Conservation (phyloP, 805 yeast species). For the Kuraishia borneana region DNA sequence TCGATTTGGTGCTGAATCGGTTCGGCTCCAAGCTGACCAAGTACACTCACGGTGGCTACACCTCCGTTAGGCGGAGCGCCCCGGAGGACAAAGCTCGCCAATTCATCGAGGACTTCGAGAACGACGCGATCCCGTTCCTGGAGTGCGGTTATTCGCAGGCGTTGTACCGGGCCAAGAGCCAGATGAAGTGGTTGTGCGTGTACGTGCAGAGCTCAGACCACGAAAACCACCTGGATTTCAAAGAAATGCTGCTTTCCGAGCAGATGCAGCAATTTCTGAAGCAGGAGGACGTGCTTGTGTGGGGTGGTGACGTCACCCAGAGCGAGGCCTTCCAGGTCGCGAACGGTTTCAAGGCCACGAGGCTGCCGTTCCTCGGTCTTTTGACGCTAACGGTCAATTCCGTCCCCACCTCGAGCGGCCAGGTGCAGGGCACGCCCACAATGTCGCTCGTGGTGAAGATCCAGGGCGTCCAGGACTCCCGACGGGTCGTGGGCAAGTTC, state of each 20-base stretch:
- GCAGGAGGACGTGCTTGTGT: slow-evolving; percentile 46
- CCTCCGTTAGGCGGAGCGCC: background rate
- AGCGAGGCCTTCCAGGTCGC: slow-evolving; percentile 82
- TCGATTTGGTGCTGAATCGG: slow-evolving; percentile 1
- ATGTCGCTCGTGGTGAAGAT: slow-evolving; percentile 49
- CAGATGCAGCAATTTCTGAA: slow-evolving; percentile 34
- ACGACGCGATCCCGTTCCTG: slow-evolving; percentile 30
- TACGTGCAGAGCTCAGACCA: slow-evolving; percentile 65
- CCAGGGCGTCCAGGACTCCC: slow-evolving; percentile 41
- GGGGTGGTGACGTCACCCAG: slow-evolving; percentile 84
- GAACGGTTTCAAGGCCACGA: slow-evolving; percentile 56
- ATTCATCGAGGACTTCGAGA: slow-evolving; percentile 20
- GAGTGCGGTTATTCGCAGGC: slow-evolving; percentile 79
- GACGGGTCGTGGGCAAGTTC: slow-evolving; percentile 26
- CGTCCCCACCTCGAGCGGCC: slow-evolving; percentile 45
- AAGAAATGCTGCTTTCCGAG: slow-evolving; percentile 42
- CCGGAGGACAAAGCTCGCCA: slow-evolving; percentile 21
- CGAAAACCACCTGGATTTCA: slow-evolving; percentile 45
- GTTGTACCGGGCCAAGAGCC: slow-evolving; percentile 52
- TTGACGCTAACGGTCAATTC: slow-evolving; percentile 53
- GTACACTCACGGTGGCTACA: background rate
- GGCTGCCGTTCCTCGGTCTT: slow-evolving; percentile 75
- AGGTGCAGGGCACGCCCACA: slow-evolving; percentile 39
- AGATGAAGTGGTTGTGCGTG: slow-evolving; percentile 63
- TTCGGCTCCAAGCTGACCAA: background rate